Percentiles rank a stretch among this genome's conserved stretches.
Conservation (phyloP, 768 basidiomycete genomes). For the Lyophyllum decastes region DNA sequence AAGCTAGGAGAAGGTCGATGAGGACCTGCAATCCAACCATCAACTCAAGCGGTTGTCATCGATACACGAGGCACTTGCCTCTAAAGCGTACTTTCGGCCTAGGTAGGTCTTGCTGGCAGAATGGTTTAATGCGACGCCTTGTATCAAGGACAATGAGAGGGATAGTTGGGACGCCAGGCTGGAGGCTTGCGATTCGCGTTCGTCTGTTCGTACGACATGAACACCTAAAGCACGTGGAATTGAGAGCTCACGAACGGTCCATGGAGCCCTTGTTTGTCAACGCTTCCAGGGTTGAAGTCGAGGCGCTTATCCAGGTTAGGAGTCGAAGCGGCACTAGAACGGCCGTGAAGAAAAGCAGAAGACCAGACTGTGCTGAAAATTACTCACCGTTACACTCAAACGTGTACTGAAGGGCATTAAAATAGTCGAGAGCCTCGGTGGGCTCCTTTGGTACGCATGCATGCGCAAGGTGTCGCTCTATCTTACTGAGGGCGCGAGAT, state of each 20-base stretch:
- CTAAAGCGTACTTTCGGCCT: conserved; percentile 65
- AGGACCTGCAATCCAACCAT: conserved; percentile 52
- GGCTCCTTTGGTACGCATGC: conserved; percentile 46
- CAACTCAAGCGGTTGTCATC: not conserved
- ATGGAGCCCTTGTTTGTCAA: conserved; percentile 44
- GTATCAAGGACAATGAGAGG: conserved; percentile 67
- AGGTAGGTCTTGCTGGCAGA: conserved; percentile 66
- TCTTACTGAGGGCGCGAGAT: conserved; percentile 51
- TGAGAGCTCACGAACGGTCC: conserved; percentile 40
- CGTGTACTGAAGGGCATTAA: conserved; percentile 70
- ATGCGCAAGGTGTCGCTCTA: conserved; percentile 57
- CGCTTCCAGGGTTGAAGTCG: conserved; percentile 51
- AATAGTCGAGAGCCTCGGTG: conserved; percentile 48
- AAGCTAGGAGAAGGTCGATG: conserved; percentile 67
- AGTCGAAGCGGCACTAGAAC: conserved; percentile 65
- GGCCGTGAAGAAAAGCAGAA: not conserved
- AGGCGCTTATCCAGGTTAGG: conserved; percentile 59
- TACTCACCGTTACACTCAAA: conserved; percentile 82
- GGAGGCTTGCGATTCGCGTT: conserved; percentile 48
- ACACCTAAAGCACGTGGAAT: conserved; percentile 2
- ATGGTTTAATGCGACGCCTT: conserved; percentile 77
- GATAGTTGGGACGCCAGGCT: conserved; percentile 53
- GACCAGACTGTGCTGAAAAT: not conserved
- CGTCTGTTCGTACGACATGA: conserved; percentile 21
- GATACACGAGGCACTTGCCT: conserved; percentile 45